Evolutionary conservation across 306 rosid species (phyloP), one percentile per base, ranked within the genome.

Genomic region (Lathyrus tuberosus): DNA sequence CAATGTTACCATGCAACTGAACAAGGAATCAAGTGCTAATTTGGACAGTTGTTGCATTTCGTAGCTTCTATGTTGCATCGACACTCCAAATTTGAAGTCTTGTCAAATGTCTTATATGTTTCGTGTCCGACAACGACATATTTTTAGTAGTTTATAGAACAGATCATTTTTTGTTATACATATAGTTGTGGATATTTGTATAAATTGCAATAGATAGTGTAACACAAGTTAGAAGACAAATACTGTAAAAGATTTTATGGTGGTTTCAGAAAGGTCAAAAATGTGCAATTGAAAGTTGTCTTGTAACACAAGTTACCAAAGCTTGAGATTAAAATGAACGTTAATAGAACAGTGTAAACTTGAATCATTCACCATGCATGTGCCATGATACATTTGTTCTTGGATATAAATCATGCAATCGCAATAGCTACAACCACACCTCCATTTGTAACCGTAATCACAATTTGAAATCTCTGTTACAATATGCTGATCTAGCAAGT

Each of bases 11-110:
- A 26, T 22, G 10, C 30, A 49, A 71, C 53, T 13, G 71, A 48
- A 43, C 61, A 57, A 58, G 63, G 58, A 69, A 69, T 9, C 16
- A 40, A 41, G 53, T 62, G 46, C 58, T 58, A 13, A 5, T 70
- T 78, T 67, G 22, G 62, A 15, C 33, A 52, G 60, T 60, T 35
- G 35, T 6, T 16, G 52, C 62, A 77, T 48, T 51, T 9, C 28
- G 10, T 49, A 49, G 13, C 6, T 17, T 2, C 13, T 49, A 49
- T 8, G 28, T 17, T 8, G 14, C 14, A 18, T 18, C 3, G 30
- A 18, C 14, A 51, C 28, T 18, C 11, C 28, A 9, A 0, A 18
- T 51, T 51, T 9, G 30, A 51, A 17, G 14, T 5, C 30, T 5
- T 51, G 57, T 49, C 3, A 3, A 13, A 12, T 8, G 13, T 17